Conservation (phyloP, 2,329 filamentous ascomycete genomes). For the Curvularia sp. region DNA sequence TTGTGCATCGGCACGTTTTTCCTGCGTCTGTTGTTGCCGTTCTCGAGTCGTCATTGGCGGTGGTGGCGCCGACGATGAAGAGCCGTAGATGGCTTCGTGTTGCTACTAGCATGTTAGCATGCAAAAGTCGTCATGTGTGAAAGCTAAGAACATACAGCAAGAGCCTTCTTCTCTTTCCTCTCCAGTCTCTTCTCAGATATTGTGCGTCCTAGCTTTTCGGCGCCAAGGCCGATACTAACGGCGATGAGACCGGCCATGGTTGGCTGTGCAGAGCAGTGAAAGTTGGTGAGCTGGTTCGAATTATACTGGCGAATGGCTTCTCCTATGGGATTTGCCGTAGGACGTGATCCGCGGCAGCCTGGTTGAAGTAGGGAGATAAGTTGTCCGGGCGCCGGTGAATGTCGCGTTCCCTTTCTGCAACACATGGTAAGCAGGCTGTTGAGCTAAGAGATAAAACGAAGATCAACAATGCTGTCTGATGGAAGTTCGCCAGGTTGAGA, state of each 20-base stretch:
- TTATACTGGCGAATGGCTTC: background rate
- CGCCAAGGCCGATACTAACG: constrained; percentile 29
- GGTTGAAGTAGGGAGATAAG: constrained; percentile 1
- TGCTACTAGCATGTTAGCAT: constrained; percentile 19
- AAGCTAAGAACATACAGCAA: constrained; percentile 16
- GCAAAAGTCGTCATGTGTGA: background rate
- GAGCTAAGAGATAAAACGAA: background rate
- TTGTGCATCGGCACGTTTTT: constrained; percentile 22
- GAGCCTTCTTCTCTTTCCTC: constrained; percentile 33
- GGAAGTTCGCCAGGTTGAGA: background rate
- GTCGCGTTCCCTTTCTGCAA: constrained; percentile 2
- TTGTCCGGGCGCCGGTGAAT: background rate
- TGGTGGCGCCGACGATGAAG: constrained; percentile 16
- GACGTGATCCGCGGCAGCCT: constrained; percentile 13
- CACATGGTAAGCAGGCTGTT: constrained; percentile 8
- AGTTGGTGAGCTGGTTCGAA: constrained; percentile 4
- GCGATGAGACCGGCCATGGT: constrained; percentile 33
- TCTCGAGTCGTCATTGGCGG: constrained; percentile 14
- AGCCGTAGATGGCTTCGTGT: constrained; percentile 22
- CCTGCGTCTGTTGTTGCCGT: constrained; percentile 7
- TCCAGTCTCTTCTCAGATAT: constrained; percentile 34
- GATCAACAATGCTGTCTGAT: background rate
- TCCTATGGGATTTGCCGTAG: background rate
- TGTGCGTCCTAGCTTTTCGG: constrained; percentile 29
- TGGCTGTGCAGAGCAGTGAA: background rate